Conservation (phyloP, 768 basidiomycete genomes). For the Amanita phalloides region DNA sequence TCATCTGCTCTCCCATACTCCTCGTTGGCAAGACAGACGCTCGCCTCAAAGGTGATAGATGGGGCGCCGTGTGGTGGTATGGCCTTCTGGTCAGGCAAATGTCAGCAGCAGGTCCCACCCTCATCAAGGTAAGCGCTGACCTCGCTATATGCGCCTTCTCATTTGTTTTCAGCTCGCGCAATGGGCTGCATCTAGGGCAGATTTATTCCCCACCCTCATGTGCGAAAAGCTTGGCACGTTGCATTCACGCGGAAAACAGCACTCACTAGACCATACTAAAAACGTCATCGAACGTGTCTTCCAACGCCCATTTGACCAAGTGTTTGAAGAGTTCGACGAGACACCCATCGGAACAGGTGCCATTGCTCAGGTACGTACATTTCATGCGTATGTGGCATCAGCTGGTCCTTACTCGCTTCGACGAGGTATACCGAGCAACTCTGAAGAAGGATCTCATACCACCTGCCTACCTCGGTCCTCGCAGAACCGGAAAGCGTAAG, state of each 20-base stretch:
- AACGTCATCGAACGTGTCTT: slow-evolving; percentile 78
- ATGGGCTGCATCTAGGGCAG: slow-evolving; percentile 95
- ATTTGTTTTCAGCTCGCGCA: slow-evolving; percentile 65
- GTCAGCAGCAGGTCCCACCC: slow-evolving; percentile 93
- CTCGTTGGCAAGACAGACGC: slow-evolving; percentile 50
- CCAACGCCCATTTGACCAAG: slow-evolving; percentile 69
- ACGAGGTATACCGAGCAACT: slow-evolving; percentile 79
- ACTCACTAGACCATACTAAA: slow-evolving; percentile 72
- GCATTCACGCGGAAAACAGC: slow-evolving; percentile 81
- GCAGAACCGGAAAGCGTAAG: slow-evolving; percentile 34
- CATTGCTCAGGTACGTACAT: slow-evolving; percentile 76
- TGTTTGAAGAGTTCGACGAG: slow-evolving; percentile 85
- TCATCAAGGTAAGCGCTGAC: slow-evolving; percentile 66
- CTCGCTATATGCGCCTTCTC: slow-evolving; percentile 5
- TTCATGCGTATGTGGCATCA: slow-evolving; percentile 1
- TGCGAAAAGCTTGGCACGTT: slow-evolving; percentile 79
- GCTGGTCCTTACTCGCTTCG: neutral
- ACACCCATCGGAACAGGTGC: slow-evolving; percentile 94
- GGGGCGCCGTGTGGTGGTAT: slow-evolving; percentile 99
- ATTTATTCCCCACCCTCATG: slow-evolving; percentile 81
- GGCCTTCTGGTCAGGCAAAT: slow-evolving; percentile 78
- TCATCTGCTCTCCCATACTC: slow-evolving; percentile 77
- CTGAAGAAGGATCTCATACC: slow-evolving; percentile 80
- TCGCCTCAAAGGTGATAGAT: slow-evolving; percentile 59
- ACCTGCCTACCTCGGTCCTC: slow-evolving; percentile 72